Evolutionary conservation across 768 basidiomycete species (phyloP).

Genomic region (Chalciporus sphaerocephalus): DNA sequence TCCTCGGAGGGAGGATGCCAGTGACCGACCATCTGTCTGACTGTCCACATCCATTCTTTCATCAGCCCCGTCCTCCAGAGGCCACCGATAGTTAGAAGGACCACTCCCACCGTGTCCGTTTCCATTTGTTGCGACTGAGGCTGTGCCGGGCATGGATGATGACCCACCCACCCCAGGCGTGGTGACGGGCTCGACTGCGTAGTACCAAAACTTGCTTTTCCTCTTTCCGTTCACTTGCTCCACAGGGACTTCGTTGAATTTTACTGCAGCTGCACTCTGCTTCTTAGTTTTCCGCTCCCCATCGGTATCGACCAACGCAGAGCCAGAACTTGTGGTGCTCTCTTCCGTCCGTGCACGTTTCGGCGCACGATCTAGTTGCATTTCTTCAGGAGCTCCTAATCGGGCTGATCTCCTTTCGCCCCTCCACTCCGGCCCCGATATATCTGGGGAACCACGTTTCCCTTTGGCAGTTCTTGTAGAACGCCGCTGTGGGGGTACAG

Average conservation of each 20-base stretch:
- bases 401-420: conserved; percentile 72
- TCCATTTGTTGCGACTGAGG: conserved; percentile 19
- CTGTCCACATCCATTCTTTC: conserved; percentile 25
- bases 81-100: conserved; percentile 8
- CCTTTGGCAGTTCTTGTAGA: conserved; percentile 50
- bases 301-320: conserved; percentile 21
- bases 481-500: conserved; percentile 40
- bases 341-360: conserved; percentile 81
- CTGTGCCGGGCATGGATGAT: conserved; percentile 13
- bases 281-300: conserved; percentile 45
- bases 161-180: conserved; percentile 24
- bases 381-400: conserved; percentile 53
- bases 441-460: conserved; percentile 47
- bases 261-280: conserved; percentile 61
- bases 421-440: conserved; percentile 59
- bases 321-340: conserved; percentile 50
- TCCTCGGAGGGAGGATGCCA: conserved; percentile 16
- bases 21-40: conserved; percentile 12
- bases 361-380: conserved; percentile 45
- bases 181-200: conserved; percentile 72
- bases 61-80: not conserved
- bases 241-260: conserved; percentile 68
- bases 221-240: conserved; percentile 78
- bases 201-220: conserved; percentile 85
- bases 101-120: conserved; percentile 13